Evolutionary conservation across 495 filamentous ascomycete species (phyloP).

Genomic region (Hypoxylon lenormandii): DNA sequence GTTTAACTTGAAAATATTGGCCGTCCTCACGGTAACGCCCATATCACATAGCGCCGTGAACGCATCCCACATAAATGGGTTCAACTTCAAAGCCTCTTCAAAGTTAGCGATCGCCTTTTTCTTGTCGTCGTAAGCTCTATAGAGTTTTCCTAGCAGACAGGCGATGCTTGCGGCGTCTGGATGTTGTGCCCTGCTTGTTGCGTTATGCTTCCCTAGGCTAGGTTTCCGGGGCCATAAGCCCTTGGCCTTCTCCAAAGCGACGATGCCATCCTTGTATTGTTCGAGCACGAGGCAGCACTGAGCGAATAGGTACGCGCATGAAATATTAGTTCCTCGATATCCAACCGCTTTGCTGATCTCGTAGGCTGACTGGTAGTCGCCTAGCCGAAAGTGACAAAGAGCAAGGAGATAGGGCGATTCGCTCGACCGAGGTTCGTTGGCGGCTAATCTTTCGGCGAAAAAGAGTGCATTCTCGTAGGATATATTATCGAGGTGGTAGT

Average conservation of each 20-base stretch:
- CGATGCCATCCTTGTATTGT: slow-evolving; percentile 80
- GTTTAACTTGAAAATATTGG: slow-evolving; percentile 85
- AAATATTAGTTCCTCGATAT: slow-evolving; percentile 76
- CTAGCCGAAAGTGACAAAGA: slow-evolving; percentile 83
- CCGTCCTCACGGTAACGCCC: slow-evolving; percentile 79
- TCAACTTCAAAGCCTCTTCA: slow-evolving; percentile 85
- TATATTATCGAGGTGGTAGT: slow-evolving; percentile 94
- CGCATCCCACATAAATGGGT: slow-evolving; percentile 99
- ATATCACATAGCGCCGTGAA: slow-evolving; percentile 76
- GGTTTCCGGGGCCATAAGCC: slow-evolving; percentile 76
- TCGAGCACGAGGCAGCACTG: slow-evolving; percentile 85
- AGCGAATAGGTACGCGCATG: slow-evolving; percentile 91
- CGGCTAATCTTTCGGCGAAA: slow-evolving; percentile 84
- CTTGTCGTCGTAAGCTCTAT: slow-evolving; percentile 80
- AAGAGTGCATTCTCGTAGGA: slow-evolving; percentile 89
- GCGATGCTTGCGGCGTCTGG: slow-evolving; percentile 86
- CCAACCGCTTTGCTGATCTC: slow-evolving; percentile 75
- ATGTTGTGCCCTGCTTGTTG: slow-evolving; percentile 75
- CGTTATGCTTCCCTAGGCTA: slow-evolving; percentile 77
- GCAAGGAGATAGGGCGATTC: slow-evolving; percentile 86
- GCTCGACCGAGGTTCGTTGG: slow-evolving; percentile 79
- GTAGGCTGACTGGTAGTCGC: slow-evolving; percentile 73
- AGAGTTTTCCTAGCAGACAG: slow-evolving; percentile 87
- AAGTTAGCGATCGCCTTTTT: slow-evolving; percentile 84
- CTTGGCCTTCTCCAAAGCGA: slow-evolving; percentile 80